Conservation (phyloP, 495 filamentous ascomycete species). For the Xylaria bambusicola region DNA sequence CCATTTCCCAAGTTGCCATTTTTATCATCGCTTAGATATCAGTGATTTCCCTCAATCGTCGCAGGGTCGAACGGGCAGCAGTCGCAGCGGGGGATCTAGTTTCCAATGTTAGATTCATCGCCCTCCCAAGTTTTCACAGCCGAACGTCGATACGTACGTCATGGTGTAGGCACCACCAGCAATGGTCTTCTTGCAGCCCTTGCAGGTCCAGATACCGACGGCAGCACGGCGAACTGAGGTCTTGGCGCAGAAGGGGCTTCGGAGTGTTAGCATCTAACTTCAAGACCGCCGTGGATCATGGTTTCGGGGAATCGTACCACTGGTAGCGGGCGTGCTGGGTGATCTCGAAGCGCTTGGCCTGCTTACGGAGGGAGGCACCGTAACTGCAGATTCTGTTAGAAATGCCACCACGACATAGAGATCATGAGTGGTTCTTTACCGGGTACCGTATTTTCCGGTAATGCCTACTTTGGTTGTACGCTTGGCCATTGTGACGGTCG, state of each 20-base stretch:
- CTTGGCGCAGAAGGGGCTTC: constrained; percentile 84
- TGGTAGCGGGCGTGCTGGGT: constrained; percentile 93
- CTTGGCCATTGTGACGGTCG: constrained; percentile 21
- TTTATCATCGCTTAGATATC: constrained; percentile 69
- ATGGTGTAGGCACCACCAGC: constrained; percentile 97
- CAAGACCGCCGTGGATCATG: not conserved
- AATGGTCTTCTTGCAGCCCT: constrained; percentile 87
- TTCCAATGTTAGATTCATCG: constrained; percentile 26
- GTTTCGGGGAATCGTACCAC: constrained; percentile 63
- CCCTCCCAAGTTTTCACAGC: not conserved
- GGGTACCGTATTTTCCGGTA: constrained; percentile 31
- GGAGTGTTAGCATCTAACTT: not conserved
- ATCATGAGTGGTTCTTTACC: no score
- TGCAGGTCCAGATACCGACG: constrained; percentile 97
- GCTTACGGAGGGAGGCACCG: constrained; percentile 99
- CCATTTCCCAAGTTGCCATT: constrained; percentile 21
- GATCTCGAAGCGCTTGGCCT: constrained; percentile 99
- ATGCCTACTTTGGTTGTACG: constrained; percentile 21
- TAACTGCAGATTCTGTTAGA: no score
- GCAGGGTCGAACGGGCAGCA: constrained; percentile 94
- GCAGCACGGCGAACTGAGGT: constrained; percentile 86
- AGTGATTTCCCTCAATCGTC: constrained; percentile 95
- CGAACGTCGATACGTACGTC: constrained; percentile 78
- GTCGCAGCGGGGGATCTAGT: constrained; percentile 90
- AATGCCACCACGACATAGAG: no score